A percentile compares a stretch with the other conserved stretches of the same genome.
phyloP scores from a whole-genome alignment of 2,329 filamentous ascomycete species.

The Trichoderma endophyticum region DNA sequence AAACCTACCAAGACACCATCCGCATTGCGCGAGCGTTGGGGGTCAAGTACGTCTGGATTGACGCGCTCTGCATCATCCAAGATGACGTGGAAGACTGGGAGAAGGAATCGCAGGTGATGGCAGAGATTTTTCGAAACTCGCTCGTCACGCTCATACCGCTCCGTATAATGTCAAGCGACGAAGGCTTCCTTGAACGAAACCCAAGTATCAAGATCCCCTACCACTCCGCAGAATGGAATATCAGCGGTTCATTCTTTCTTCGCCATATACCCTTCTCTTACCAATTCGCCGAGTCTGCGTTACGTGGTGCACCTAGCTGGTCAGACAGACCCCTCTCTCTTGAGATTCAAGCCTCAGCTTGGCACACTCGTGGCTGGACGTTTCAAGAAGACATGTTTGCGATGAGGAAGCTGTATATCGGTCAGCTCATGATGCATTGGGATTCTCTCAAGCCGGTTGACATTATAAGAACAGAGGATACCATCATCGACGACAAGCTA shows the following conservation, averaged over 20 bases:
- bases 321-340: neutral
- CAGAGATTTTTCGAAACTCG: neutral
- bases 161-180: neutral
- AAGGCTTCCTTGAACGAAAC: neutral
- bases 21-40: neutral
- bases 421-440: constrained; percentile 7
- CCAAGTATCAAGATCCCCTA: neutral
- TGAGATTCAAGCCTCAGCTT: neutral
- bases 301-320: neutral
- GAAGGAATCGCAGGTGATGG: neutral
- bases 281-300: neutral
- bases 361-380: neutral
- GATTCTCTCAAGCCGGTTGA: neutral
- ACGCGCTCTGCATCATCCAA: constrained; percentile 9
- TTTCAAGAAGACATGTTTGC: constrained; percentile 6
- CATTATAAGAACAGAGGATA: constrained; percentile 6
- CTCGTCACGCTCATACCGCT: neutral
- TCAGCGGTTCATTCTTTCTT: neutral
- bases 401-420: neutral
- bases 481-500: neutral
- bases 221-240: neutral
- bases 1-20: neutral
- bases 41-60: constrained; percentile 11
- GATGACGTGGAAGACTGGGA: neutral
- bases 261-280: constrained; percentile 6